Base-by-base conservation (phyloP, 164 flowering plant species). In the Tetracentron sinense region DNA sequence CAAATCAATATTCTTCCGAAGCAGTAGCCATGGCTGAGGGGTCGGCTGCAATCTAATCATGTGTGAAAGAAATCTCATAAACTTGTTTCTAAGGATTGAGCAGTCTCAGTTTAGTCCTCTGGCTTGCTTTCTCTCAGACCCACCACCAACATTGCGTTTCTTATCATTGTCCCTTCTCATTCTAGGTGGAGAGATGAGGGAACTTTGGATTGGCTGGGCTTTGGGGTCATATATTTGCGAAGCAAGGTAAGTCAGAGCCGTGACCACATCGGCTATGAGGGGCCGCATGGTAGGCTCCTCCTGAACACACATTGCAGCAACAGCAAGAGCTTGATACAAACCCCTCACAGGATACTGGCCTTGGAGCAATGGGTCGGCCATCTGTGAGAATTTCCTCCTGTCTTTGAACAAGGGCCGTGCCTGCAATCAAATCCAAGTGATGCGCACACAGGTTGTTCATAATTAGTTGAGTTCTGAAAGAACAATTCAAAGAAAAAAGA, bases 241-340 rank as follows among this genome's bases (percentile, higher is more conserved):
- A 62, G 96, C 88, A 54, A 91, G 93, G 64, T 89, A 91, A 35
- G 69, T 56, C 27, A 91, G 77, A 67, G 94, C 96, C 4, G 97
- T 91, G 47, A 91, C 97, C 4, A 91, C 96, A 69, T 91, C 97
- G 26, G 90, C 90, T 33, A 91, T 87, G 26, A 78, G 62, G n/a
- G 96, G 97, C 12, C 96, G 81, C 88, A 84, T 77, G 56, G 76
- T 79, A 10, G 97, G 92, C 69, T 91, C 90, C 67, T 91, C 96
- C 68, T 87, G 96, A 38, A 91, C 96, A 67, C 97, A 89, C 96
- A 91, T 91, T 20, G 92, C 93, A 16, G 97, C 97, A 62, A 91
- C 81, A 55, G 93, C 93, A 61, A 91, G 90, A 19, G 96, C 97
- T 79, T 91, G 96, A 63, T 85, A 91, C 66, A 91, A 64, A 28